Evolutionary conservation across 2,329 filamentous ascomycete genomes (phyloP), one percentile per base, ranked within the genome.

Genomic region (Aspergillus pseudoterreus): DNA sequence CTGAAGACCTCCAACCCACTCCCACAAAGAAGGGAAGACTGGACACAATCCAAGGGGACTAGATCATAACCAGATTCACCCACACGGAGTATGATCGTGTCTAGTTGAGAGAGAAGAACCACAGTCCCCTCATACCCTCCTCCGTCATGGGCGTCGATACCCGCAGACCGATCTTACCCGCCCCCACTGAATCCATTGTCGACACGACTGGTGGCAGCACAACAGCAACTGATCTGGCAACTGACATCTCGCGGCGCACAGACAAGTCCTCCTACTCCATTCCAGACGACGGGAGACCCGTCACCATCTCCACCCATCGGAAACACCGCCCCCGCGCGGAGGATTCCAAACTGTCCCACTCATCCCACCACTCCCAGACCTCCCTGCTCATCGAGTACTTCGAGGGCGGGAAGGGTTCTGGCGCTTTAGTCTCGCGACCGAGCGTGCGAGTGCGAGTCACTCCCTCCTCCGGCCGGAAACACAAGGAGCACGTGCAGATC

Each of bases 361-460:
- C 75, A 65, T 67, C 73, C 66, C 71, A 81, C 42, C 72, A 82
- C 62, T 95, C 90, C 43, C 91, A 95, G 75, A 95, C 92, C 35
- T 95, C 90, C 51, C 79, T 96, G 59, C 79, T 96, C 63, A 96
- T 96, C 64, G 92, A 96, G 74, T 96, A 95, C 72, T 96, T 95
- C 65, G 92, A 96, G 74, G 88, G 85, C 60, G 84, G 86, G 57
- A 92, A 81, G 51, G 78, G 63, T 47, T 78, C 62, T 78, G 78
- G 61, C 51, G 62, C 64, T 64, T 75, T 78, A 32, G 81, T 84
- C 61, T 86, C 87, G 62, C 85, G 88, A 61, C 91, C 92, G 11
- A 95, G 90, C 68, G 90, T 96, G 49, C 77, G 86, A 61, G 86
- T 90, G 49, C 82, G 85, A 60, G 81, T 96, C 56, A 95, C 90